Percentiles rank a stretch among this genome's conserved stretches.
Evolutionary conservation across 164 flowering plant species (phyloP).

Genomic region (Litsea cubeba): DNA sequence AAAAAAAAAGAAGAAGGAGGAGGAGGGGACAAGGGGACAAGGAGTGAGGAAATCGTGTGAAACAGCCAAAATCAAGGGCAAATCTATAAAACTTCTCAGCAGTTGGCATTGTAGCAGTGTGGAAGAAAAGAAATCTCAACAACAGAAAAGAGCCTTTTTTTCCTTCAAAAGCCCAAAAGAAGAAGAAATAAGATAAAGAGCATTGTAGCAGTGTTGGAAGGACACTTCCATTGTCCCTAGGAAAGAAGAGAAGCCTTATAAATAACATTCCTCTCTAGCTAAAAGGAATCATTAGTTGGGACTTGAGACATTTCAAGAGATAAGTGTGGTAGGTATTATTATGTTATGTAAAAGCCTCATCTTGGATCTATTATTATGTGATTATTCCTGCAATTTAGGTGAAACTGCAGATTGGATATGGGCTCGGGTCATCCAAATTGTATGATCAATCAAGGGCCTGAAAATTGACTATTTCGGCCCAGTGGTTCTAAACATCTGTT

Average conservation of each 20-base stretch:
- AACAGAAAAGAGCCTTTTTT: neutral
- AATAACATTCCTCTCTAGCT: neutral
- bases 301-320: neutral
- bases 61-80: neutral
- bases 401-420: neutral
- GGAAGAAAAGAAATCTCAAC: neutral
- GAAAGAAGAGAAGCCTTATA: neutral
- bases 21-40: neutral
- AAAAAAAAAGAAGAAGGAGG: neutral
- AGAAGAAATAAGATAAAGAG: neutral
- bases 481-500: neutral
- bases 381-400: neutral
- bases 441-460: neutral
- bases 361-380: neutral
- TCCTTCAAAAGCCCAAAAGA: too few species aligned
- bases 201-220: too few species aligned
- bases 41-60: neutral
- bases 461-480: neutral
- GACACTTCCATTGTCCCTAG: neutral
- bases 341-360: neutral
- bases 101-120: neutral
- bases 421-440: neutral
- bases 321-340: too few species aligned
- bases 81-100: neutral
- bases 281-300: neutral